Conservation (phyloP, 495 filamentous ascomycete species). For the Hyaloscypha variabilis region DNA sequence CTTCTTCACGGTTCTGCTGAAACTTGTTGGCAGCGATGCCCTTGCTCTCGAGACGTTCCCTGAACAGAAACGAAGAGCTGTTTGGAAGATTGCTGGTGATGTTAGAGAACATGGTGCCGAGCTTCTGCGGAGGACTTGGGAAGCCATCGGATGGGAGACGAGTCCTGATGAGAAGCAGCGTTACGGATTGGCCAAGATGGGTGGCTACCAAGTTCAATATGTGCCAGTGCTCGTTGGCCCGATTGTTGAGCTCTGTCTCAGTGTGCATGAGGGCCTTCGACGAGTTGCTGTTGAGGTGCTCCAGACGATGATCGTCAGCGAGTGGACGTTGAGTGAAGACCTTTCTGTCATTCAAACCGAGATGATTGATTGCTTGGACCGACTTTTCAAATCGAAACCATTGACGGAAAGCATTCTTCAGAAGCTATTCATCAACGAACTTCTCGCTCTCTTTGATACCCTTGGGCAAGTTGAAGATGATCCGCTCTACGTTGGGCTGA, state of each 20-base stretch:
- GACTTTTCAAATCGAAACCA: conserved; percentile 85
- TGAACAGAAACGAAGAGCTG: conserved; percentile 91
- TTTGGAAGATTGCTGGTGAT: conserved; percentile 99
- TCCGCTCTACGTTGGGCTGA: conserved; percentile 74
- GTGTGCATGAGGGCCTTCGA: conserved; percentile 89
- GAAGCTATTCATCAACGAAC: conserved; percentile 88
- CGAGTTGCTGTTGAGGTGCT: conserved; percentile 90
- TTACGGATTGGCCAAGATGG: conserved; percentile 82
- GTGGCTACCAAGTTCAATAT: conserved; percentile 98
- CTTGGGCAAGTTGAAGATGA: conserved; percentile 68
- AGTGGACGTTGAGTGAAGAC: conserved; percentile 96
- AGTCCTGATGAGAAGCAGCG: conserved; percentile 70
- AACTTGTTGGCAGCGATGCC: conserved; percentile 83
- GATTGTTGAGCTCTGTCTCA: conserved; percentile 92
- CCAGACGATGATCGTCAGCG: conserved; percentile 96
- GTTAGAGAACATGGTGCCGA: conserved; percentile 90
- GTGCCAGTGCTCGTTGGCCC: conserved; percentile 89
- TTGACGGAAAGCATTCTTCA: conserved; percentile 88
- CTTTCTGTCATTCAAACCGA: conserved; percentile 91
- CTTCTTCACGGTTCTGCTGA: conserved; percentile 88
- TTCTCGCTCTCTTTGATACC: conserved; percentile 78
- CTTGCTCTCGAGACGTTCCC: conserved; percentile 95
- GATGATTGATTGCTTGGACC: conserved; percentile 93
- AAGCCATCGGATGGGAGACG: conserved; percentile 96
- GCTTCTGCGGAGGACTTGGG: conserved; percentile 83